Base-by-base conservation (phyloP, 225 moss, liverwort and hornwort species). In the Polytrichum commune region DNA sequence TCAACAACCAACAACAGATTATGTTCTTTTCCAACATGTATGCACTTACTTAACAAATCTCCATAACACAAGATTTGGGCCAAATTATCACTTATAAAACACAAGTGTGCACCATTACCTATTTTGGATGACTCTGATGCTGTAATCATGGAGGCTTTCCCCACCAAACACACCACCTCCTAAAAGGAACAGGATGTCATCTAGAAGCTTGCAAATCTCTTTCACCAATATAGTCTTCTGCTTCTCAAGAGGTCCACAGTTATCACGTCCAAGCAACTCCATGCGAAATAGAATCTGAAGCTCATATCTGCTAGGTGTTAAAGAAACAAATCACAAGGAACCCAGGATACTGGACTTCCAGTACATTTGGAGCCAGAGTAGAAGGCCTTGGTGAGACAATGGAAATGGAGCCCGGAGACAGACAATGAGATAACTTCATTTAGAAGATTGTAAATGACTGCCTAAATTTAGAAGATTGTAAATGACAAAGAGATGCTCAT, bases 251-350 rank as follows among this genome's bases (percentile, higher is more conserved):
- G 83, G 79, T 27, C 72, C 79, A 79, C 76, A 80, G 69, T 27
- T 67, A 73, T 85, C 82, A 60, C 60, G 71, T 63, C 75, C 82
- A 76, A 95, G 79, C 56, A 95, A 79, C 78, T 95, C 90, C 83
- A 95, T 72, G 62, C 94, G 87, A 55, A 92, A 86, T 20, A 95
- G 56, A 38, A 95, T 87, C 71, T 95, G 92, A 64, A 95, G 80
- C 72, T 95, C 94, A 71, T 81, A 69, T 56, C 86, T 86, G 65
- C 56, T 35, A 27, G 25, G 27, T 24, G 53, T 67, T 53, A 67
- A 67, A 24, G 53, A 53, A 30, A 26, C 64, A 19, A 0, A 33
- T n/a, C 66, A 19, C 20, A 66, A 38, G 66, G 19, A 66, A 46
- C 9, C 10, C 10, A 10, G 38, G 38, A 38, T 10, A 38, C 38